A percentile compares a stretch with the other conserved stretches of the same genome.
These are phyloP conservation scores for Nothophaeocryptopus gaeumannii DNA, from an alignment of 2,329 filamentous ascomycete species.

Conservation along the genomic window DNA sequence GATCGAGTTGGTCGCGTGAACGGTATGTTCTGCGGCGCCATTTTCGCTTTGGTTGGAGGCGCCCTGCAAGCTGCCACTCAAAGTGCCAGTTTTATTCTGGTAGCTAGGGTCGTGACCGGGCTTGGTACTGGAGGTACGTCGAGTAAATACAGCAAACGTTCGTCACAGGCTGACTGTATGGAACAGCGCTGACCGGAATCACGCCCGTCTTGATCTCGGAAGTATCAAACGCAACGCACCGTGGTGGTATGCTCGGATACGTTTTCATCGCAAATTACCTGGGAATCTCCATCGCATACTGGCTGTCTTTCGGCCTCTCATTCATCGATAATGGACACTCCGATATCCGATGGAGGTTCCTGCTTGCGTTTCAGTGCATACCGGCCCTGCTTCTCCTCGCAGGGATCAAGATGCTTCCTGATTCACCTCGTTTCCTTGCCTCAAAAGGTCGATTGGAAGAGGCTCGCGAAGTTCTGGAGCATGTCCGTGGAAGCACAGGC, in stretches of 20 bases:
- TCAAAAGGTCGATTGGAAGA: slow-evolving; percentile 26
- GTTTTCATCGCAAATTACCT: slow-evolving; percentile 31
- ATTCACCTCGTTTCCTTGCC: slow-evolving; percentile 25
- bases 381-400: slow-evolving; percentile 43
- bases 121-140: slow-evolving; percentile 49
- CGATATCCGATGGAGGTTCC: slow-evolving; percentile 28
- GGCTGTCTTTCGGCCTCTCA: slow-evolving; percentile 25
- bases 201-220: slow-evolving; percentile 51
- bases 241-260: slow-evolving; percentile 45
- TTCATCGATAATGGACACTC: slow-evolving; percentile 26
- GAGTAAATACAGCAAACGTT: too few relatives aligned
- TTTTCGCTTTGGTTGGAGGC: slow-evolving; percentile 30
- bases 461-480: slow-evolving; percentile 42
- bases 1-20: slow-evolving; percentile 31
- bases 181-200: slow-evolving; percentile 43
- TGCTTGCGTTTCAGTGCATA: slow-evolving; percentile 41
- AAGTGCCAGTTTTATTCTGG: slow-evolving; percentile 48
- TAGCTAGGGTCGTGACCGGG: slow-evolving; percentile 51
- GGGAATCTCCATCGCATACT: slow-evolving; percentile 31
- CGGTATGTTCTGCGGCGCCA: slow-evolving; percentile 26
- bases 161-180: background rate
- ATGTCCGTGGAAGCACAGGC: slow-evolving; percentile 10
- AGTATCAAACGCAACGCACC: slow-evolving; percentile 46
- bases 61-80: slow-evolving; percentile 21
- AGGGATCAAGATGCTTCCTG: slow-evolving; percentile 7